Base-by-base conservation (phyloP, 73 alveolate species). In the Blepharisma japonicum region DNA sequence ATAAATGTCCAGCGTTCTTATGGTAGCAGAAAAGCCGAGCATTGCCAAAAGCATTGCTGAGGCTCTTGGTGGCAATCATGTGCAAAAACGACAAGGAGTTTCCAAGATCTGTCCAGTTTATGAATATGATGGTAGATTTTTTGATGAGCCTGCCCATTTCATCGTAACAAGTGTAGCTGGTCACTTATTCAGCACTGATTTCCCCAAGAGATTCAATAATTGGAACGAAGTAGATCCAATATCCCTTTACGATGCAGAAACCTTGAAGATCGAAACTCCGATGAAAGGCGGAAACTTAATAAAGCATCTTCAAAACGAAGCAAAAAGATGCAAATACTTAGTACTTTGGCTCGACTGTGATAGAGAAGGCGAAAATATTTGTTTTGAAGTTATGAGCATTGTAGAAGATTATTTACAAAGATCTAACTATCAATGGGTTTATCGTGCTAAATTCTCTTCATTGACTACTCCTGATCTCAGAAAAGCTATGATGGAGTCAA, bases 341-440 rank as follows among this genome's bases (percentile, higher is more conserved):
- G 95, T 98, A 46, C 94, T 98, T 55, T 98, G 99, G 99, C 91
- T 98, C 14, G 99, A 98, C 86, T 97, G 99, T 71, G 99, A 98
- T 87, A 95, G 98, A 68, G 99, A 98, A 82, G 99, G 99, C 27
- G 99, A 98, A 89, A 98, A 98, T 81, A 98, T 98, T 9, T 98
- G 99, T 92, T 98, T 90, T 87, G 99, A 98, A 85, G 99, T 45
- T 84, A 89, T 50, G 91, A 91, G 68, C 86, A 84, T 25, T 81
- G 96, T 85, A 81, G 72, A 61, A 76, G 80, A 68, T 18, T 79
- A 71, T 5, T 77, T 89, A 71, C 91, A 82, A 70, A 84, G 55
- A 87, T 68, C 83, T 6, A 7, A 21, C 47, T 50, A 68, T 70
- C 87, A 61, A 25, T 39, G 82, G 80, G 91, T 91, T 56, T 91